A percentile compares a stretch with the other conserved stretches of the same genome.
phyloP scores from a whole-genome alignment of 1,284 basidiomycete genomes.

The Cerioporus squamosus region DNA sequence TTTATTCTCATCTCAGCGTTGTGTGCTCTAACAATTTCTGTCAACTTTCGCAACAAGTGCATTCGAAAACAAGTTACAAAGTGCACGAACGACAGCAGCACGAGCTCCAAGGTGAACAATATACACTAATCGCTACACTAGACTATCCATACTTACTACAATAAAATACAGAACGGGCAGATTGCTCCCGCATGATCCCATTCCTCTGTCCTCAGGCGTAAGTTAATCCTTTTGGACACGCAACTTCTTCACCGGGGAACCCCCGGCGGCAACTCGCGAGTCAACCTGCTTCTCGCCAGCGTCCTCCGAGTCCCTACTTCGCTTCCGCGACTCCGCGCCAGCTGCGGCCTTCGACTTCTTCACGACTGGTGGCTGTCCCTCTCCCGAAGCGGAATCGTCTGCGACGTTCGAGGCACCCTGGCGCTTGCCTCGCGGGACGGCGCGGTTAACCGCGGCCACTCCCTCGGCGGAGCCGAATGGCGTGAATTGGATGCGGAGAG shows the following conservation, averaged over 20 bases:
- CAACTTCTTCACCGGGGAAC: background rate
- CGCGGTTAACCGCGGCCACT: background rate
- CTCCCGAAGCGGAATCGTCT: background rate
- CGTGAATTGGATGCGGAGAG: constrained; percentile 15
- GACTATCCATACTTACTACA: background rate
- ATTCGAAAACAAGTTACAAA: background rate
- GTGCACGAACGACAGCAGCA: background rate
- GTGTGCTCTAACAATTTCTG: too few species aligned
- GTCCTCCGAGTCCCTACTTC: background rate
- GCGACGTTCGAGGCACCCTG: background rate
- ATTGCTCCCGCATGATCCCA: background rate
- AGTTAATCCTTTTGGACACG: background rate
- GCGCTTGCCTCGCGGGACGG: background rate
- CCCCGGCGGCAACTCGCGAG: background rate
- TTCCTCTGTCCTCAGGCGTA: background rate
- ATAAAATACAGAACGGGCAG: background rate
- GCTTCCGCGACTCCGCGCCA: background rate
- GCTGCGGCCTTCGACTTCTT: background rate
- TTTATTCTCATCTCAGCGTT: background rate
- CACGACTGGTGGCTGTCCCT: too few species aligned
- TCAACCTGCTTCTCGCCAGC: background rate
- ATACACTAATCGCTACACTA: background rate
- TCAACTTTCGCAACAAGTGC: too few species aligned
- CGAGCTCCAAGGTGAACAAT: background rate
- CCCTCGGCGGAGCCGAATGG: background rate